Base-by-base conservation (phyloP, 225 moss, liverwort and hornwort genomes). In the Neckera pumila region DNA sequence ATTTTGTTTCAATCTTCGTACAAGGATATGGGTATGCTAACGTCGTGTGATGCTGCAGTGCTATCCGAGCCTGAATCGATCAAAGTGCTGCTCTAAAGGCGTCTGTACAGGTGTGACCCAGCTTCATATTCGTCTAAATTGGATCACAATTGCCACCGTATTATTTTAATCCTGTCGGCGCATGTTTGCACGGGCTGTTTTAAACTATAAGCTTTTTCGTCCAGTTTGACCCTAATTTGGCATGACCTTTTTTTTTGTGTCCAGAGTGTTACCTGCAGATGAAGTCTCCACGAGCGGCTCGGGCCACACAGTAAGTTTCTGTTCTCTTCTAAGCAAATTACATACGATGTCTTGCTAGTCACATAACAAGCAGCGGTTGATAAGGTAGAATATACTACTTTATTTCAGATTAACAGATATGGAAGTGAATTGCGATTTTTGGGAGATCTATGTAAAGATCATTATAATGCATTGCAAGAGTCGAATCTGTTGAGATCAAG, bases 241-340 rank as follows among this genome's bases (percentile, higher is more conserved):
- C 42, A 56, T 84, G 60, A 57, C 12, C 17, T 77, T 30, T 22
- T 72, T 8, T n/a, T 79, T 60, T 75, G 53, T 90, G n/a, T 43
- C 26, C 93, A 95, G 95, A 95, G 61, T 95, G 95, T 86, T 95
- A 92, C 87, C 71, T 95, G 77, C 95, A 95, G 81, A 90, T 95
- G 87, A 95, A 95, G 88, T 92, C 95, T 82, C 93, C 93, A 36
- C 92, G 93, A 27, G 77, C 91, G 13, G 25, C 89, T 77, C 93
- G 95, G 66, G 85, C 90, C 60, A 81, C 89, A n/a, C 95, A 92
- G 93, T 95, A 87, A 90, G 93, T 61, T 86, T 49, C 10, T 84
- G 12, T 63, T 66, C 45, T 73, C 81, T 72, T 64, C 7, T 49
- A 8, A 56, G 51, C 25, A 47, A 47, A 9, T 26, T 43, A 49